phyloP scores from a whole-genome alignment of 331 rosid species.

The Malus hybrid region DNA sequence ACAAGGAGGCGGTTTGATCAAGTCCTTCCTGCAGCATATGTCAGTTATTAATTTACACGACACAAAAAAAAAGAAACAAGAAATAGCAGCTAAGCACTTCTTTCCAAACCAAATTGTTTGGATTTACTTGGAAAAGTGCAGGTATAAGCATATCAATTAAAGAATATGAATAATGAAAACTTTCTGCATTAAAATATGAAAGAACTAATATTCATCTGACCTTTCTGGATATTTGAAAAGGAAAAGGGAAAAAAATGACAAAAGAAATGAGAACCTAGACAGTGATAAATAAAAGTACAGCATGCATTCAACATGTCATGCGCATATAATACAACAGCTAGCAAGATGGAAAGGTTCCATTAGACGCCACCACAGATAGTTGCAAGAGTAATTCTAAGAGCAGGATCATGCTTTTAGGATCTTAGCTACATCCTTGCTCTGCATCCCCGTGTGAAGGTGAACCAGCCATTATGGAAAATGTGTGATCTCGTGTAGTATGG shows the following conservation, averaged over 20 bases:
- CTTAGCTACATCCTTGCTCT: not conserved
- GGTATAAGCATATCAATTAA: conserved; percentile 8
- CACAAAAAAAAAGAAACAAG: conserved; percentile 6
- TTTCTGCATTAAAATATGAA: not conserved
- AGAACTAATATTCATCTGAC: not conserved
- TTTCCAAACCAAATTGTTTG: conserved; percentile 1
- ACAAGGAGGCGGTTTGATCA: conserved; percentile 50
- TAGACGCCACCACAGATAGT: not conserved
- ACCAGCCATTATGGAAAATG: not conserved
- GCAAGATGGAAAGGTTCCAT: not conserved
- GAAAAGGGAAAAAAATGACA: not conserved
- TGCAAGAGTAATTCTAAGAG: not conserved
- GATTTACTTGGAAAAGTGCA: not conserved
- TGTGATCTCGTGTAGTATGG: not conserved
- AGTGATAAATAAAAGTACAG: not conserved
- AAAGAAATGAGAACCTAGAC: not conserved
- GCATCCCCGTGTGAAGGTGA: not conserved
- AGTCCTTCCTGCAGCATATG: conserved; percentile 64
- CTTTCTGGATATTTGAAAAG: not conserved
- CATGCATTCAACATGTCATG: not conserved
- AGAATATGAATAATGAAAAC: not conserved
- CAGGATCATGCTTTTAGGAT: not conserved
- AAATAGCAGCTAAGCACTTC: not conserved
- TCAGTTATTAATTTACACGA: conserved; percentile 16
- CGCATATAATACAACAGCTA: not conserved